Base-by-base conservation (phyloP, 148 eudicot species). In the Silene uniflora region DNA sequence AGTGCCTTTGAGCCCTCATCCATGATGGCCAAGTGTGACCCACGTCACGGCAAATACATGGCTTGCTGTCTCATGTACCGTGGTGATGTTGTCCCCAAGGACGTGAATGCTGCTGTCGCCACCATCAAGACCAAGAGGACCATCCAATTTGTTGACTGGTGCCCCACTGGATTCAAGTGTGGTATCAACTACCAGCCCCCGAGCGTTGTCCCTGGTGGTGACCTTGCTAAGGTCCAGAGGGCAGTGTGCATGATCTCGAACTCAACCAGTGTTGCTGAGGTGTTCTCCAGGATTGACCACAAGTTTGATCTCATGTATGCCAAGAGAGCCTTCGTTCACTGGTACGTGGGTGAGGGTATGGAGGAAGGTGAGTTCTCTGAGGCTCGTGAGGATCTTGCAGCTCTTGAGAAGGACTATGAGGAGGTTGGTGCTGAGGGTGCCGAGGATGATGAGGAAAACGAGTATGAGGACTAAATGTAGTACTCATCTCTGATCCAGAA, bases 291-390 rank as follows among this genome's bases (percentile, higher is more conserved):
- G 29, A 85, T 87, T 72, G 90, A 87, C 83, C 83, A 83, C 72
- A 87, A 85, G 78, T 87, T 87, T 55, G 90, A 87, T 52, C 88
- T 87, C n/a, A 85, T 87, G 90, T 87, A 87, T 42, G 83, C 90
- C 58, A 87, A 87, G 86, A 83, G 90, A 72, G 90, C 90, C 44
- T 87, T 87, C 7, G 90, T 87, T 6, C 90, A 87, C 80, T 87
- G 88, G 90, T 87, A 87, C 19, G 88, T 87, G 52, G 90, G 90
- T 77, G 88, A 87, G 88, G 90, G 90, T 64, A 85, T 87, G 90
- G 90, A 87, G 66, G 86, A 87, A 75, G 88, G 88, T 14, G 90
- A 87, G 73, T 87, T 87, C 78, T 83, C 86, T 0, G 90, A 87
- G 73, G 90, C 90, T 25, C 86, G 88, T 63, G 90, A 87, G 83